A percentile compares a stretch with the other conserved stretches of the same genome.
Conservation (phyloP, 2,329 filamentous ascomycete genomes). For the Diplocarpon rosae region DNA sequence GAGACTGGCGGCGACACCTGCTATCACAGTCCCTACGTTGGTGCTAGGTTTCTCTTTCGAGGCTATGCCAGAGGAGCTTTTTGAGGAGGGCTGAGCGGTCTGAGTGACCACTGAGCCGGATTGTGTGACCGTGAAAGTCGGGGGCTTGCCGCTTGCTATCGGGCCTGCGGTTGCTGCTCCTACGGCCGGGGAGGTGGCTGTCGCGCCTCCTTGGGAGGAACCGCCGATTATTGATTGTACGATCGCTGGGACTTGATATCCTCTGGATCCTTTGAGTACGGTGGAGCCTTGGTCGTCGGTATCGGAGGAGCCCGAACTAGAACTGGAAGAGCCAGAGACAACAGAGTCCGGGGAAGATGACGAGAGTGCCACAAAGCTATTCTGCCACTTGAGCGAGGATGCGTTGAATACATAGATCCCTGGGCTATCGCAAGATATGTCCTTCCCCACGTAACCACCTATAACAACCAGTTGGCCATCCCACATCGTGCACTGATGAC, state of each 20-base stretch:
- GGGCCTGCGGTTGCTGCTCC: conserved; percentile 55
- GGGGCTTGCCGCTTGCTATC: conserved; percentile 56
- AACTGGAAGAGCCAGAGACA: conserved; percentile 29
- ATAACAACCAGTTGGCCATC: conserved; percentile 61
- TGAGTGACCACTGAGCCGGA: conserved; percentile 33
- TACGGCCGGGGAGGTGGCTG: conserved; percentile 51
- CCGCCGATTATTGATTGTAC: conserved; percentile 56
- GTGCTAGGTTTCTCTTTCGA: conserved; percentile 22
- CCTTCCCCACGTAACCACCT: conserved; percentile 54
- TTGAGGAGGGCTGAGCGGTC: conserved; percentile 28
- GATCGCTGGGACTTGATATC: conserved; percentile 52
- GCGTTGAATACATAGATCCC: conserved; percentile 67
- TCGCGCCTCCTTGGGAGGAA: conserved; percentile 48
- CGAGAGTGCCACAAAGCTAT: conserved; percentile 46
- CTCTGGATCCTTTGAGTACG: conserved; percentile 46
- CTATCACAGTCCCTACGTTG: conserved; percentile 35
- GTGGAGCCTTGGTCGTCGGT: conserved; percentile 20
- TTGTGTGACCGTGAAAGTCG: conserved; percentile 56
- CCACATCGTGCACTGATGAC: conserved; percentile 58
- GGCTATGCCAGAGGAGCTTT: conserved; percentile 26
- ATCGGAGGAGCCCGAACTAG: conserved; percentile 1
- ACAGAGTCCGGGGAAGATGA: conserved; percentile 27
- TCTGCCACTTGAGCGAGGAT: conserved; percentile 50
- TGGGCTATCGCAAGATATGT: conserved; percentile 52
- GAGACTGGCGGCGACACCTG: conserved; percentile 51